Evolutionary conservation across 2,329 filamentous ascomycete species (phyloP).

Genomic region (Ustulina deusta): DNA sequence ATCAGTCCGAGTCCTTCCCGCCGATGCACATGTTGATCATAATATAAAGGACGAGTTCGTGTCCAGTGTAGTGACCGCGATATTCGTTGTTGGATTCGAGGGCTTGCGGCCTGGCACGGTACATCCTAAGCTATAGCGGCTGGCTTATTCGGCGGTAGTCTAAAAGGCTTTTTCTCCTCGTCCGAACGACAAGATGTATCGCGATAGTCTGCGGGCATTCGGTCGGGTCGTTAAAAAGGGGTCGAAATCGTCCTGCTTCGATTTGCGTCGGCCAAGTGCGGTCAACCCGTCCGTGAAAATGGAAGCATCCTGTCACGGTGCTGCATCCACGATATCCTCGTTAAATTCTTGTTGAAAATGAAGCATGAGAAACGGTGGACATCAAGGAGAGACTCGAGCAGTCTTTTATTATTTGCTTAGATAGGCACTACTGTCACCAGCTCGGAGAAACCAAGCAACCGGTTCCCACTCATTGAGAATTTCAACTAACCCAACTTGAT

Average conservation of each 20-base stretch:
- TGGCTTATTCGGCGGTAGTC: not conserved
- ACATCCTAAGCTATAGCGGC: not conserved
- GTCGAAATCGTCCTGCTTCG: not conserved
- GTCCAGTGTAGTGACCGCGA: not conserved
- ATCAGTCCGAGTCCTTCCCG: not conserved
- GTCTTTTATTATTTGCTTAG: conserved; percentile 7
- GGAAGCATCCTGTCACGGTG: not conserved
- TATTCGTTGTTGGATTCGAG: not conserved
- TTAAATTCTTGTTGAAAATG: not conserved
- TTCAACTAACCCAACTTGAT: not conserved
- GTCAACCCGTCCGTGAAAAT: not conserved
- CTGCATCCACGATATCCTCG: not conserved
- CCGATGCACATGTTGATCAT: not conserved
- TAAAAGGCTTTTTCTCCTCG: not conserved
- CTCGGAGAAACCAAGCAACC: conserved; percentile 6
- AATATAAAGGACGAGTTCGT: not conserved
- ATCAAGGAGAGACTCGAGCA: not conserved
- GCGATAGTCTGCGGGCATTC: not conserved
- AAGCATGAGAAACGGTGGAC: not conserved
- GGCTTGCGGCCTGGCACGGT: not conserved
- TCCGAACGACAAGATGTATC: not conserved
- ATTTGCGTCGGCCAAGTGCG: not conserved
- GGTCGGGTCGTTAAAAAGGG: not conserved
- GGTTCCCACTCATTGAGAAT: not conserved
- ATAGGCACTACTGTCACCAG: not conserved